These are phyloP conservation scores for Exophiala xenobiotica DNA, from an alignment of 2,329 filamentous ascomycete genomes.

Conservation along the genomic window DNA sequence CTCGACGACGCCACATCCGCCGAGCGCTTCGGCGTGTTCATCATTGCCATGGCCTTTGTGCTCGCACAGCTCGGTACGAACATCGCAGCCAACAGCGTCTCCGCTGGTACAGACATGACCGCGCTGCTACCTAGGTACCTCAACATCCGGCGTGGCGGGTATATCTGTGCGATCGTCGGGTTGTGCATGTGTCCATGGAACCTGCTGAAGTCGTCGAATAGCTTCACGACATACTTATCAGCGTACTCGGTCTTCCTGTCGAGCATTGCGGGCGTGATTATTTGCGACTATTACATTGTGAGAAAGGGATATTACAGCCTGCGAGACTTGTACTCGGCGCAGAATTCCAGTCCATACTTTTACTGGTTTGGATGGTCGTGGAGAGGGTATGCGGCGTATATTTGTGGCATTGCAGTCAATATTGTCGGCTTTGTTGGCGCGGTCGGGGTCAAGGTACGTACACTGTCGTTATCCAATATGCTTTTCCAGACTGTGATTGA, in stretches of 20 bases:
- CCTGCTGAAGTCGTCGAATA: slow-evolving; percentile 47
- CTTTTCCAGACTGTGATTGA: not conserved
- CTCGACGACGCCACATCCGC: slow-evolving; percentile 36
- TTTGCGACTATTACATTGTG: slow-evolving; percentile 83
- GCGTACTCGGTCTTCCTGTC: slow-evolving; percentile 94
- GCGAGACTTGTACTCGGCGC: slow-evolving; percentile 72
- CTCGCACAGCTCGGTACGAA: slow-evolving; percentile 49
- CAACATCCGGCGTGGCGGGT: slow-evolving; percentile 57
- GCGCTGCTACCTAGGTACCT: slow-evolving; percentile 54
- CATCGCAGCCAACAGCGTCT: slow-evolving; percentile 51
- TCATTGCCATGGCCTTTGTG: slow-evolving; percentile 47
- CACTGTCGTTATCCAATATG: no score
- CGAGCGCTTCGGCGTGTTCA: slow-evolving; percentile 48
- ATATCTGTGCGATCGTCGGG: slow-evolving; percentile 45
- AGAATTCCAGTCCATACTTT: slow-evolving; percentile 66
- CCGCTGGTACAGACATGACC: slow-evolving; percentile 56
- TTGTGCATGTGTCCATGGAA: slow-evolving; percentile 54
- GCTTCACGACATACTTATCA: slow-evolving; percentile 75
- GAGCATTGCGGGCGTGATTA: slow-evolving; percentile 87
- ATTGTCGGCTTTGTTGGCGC: slow-evolving; percentile 88
- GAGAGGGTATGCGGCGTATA: slow-evolving; percentile 70
- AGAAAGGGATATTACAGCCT: slow-evolving; percentile 78
- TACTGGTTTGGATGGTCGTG: slow-evolving; percentile 73
- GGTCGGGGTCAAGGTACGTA: slow-evolving; percentile 56
- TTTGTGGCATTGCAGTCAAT: slow-evolving; percentile 85